Percentiles rank a stretch among this genome's conserved stretches.
These are phyloP conservation scores for Pyrus communis DNA, from an alignment of 306 rosid genomes.

Conservation along the genomic window DNA sequence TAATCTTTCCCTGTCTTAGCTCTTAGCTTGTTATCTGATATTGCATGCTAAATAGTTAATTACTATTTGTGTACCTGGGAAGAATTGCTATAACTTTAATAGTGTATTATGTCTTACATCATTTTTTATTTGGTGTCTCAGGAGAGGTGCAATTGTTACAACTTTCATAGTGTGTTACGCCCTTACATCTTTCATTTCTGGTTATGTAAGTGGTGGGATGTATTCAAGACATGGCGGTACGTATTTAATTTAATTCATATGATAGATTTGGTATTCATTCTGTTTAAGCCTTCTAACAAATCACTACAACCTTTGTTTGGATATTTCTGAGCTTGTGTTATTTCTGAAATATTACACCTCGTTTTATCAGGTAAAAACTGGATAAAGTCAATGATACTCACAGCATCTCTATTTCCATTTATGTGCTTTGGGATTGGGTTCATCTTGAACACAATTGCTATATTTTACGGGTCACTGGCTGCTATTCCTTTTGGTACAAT, in stretches of 20 bases:
- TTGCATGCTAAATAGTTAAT: background rate
- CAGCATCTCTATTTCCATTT: conserved; percentile 92
- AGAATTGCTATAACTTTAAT: background rate
- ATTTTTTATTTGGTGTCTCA: conserved; percentile 21
- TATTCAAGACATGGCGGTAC: conserved; percentile 93
- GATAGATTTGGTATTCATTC: background rate
- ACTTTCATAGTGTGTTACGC: conserved; percentile 98
- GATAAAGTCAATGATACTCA: conserved; percentile 98
- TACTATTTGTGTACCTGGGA: background rate
- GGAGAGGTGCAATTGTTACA: conserved; percentile 99
- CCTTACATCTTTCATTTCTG: conserved; percentile 96
- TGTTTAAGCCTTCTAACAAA: conserved; percentile 8
- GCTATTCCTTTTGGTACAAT: conserved; percentile 99
- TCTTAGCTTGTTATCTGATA: conserved; percentile 1
- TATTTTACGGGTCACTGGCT: conserved; percentile 95
- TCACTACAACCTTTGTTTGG: conserved; percentile 8
- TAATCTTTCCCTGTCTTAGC: background rate
- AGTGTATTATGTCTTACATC: background rate
- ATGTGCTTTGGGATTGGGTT: conserved; percentile 98
- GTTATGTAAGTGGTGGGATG: conserved; percentile 99
- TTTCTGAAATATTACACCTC: background rate
- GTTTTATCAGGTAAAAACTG: conserved; percentile 72
- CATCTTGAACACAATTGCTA: conserved; percentile 82
- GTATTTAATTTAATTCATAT: background rate
- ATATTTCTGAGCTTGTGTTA: conserved; percentile 1